A percentile compares a stretch with the other conserved stretches of the same genome.
Evolutionary conservation across 257 asterid species (phyloP).

Genomic region (Nicotiana attenuata): DNA sequence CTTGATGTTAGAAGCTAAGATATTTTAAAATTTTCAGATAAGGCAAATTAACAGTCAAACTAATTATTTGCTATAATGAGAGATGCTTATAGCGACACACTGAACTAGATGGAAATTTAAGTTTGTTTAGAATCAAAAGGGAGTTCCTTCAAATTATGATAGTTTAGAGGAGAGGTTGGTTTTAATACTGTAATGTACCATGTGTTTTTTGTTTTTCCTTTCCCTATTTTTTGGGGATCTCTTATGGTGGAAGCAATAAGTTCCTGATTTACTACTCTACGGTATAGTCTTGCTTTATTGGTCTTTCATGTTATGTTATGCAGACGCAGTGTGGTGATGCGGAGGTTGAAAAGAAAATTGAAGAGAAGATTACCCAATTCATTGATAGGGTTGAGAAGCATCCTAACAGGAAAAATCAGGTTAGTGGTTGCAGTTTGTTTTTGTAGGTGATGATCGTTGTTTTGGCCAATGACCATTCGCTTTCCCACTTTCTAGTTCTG

Average conservation of each 20-base stretch:
- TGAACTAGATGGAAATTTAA: not conserved
- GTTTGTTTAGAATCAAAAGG: not conserved
- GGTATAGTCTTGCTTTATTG: not conserved
- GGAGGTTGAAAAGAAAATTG: slow-evolving; percentile 83
- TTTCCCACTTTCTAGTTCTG: not conserved
- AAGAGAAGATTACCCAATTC: slow-evolving; percentile 84
- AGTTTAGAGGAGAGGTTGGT: not conserved
- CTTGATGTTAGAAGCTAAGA: not conserved
- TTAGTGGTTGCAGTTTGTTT: slow-evolving; percentile 17
- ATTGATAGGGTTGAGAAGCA: slow-evolving; percentile 95
- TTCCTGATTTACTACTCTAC: not conserved
- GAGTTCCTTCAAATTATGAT: not conserved
- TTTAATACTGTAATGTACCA: not conserved
- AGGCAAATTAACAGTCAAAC: not conserved
- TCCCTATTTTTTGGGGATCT: not conserved
- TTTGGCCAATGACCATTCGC: not conserved
- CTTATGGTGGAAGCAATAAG: not conserved
- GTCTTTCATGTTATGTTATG: not conserved
- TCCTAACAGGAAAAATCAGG: slow-evolving; percentile 98
- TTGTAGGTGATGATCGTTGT: not conserved
- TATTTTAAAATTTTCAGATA: not conserved
- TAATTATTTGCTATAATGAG: not conserved
- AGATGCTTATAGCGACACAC: not conserved
- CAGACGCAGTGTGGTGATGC: slow-evolving; percentile 94
- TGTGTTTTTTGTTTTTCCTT: not conserved